Conservation (phyloP, 306 rosid species). For the Coriaria nepalensis region DNA sequence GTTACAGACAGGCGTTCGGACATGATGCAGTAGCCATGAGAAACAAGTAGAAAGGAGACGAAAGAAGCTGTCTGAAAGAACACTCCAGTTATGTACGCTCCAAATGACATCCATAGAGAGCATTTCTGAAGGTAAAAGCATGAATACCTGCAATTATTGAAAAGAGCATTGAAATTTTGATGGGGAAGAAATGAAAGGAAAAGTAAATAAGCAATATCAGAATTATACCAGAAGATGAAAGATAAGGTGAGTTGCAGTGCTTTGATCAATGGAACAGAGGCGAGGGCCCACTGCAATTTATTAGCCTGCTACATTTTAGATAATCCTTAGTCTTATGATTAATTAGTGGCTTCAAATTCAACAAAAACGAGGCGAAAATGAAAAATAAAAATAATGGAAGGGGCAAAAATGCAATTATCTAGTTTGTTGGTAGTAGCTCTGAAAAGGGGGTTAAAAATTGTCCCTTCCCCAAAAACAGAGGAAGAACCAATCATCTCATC, state of each 20-base stretch:
- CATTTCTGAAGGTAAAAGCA: conserved; percentile 72
- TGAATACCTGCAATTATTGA: conserved; percentile 59
- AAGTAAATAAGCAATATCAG: neutral
- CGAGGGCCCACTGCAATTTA: conserved; percentile 83
- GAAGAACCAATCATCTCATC: too few species aligned
- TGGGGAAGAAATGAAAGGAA: neutral
- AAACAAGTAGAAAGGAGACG: conserved; percentile 76
- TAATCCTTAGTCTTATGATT: too few species aligned
- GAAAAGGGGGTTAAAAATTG: too few species aligned
- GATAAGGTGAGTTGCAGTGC: conserved; percentile 80
- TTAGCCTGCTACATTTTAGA: conserved; percentile 43
- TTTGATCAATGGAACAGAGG: conserved; percentile 74
- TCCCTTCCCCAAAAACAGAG: too few species aligned
- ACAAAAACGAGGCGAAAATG: too few species aligned
- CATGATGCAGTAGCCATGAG: conserved; percentile 96
- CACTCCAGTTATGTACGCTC: conserved; percentile 89
- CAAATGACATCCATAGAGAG: conserved; percentile 98
- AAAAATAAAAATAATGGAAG: too few species aligned
- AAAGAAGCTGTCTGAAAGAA: conserved; percentile 86
- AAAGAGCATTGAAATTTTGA: neutral
- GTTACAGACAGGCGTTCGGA: conserved; percentile 73
- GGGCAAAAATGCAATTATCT: too few species aligned
- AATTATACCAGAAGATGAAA: conserved; percentile 67
- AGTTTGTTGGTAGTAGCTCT: too few species aligned
- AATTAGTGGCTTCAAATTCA: too few species aligned